A percentile compares a stretch with the other conserved stretches of the same genome.
These are phyloP conservation scores for Aspergillus fumigatus DNA, from an alignment of 2,329 filamentous ascomycete genomes.

Conservation along the genomic window DNA sequence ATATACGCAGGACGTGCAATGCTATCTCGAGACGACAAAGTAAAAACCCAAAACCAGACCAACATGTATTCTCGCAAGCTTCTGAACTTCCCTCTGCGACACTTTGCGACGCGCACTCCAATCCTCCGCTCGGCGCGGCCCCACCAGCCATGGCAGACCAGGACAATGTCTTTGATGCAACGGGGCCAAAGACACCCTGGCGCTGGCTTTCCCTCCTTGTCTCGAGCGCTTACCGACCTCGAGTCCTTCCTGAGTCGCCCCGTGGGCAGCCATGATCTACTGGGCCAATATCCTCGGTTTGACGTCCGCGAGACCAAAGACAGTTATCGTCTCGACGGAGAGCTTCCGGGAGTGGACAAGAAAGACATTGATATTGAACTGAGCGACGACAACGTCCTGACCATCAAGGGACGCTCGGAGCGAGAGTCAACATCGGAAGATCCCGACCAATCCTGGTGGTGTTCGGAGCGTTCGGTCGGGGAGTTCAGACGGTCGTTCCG, in stretches of 20 bases:
- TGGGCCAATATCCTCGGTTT: constrained; percentile 33
- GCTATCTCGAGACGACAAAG: no score
- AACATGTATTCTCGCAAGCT: neutral
- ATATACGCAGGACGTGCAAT: no score
- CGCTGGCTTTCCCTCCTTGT: neutral
- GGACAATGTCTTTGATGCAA: neutral
- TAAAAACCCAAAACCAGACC: neutral
- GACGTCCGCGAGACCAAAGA: constrained; percentile 44
- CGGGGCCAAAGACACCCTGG: neutral
- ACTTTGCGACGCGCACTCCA: neutral
- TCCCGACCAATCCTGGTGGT: neutral
- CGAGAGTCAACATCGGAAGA: constrained; percentile 18
- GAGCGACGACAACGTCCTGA: constrained; percentile 42
- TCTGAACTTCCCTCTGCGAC: neutral
- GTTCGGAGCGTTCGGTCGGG: neutral
- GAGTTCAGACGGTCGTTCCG: neutral
- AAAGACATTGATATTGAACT: constrained; percentile 46
- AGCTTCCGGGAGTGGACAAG: constrained; percentile 45
- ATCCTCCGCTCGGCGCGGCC: no score
- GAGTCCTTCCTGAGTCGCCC: neutral
- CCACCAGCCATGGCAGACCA: neutral
- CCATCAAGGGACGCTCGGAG: constrained; percentile 42
- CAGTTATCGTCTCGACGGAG: constrained; percentile 44
- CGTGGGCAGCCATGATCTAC: neutral
- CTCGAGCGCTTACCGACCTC: neutral